Conservation (phyloP, 2,329 filamentous ascomycete species). For the Aspergillus melleus region DNA sequence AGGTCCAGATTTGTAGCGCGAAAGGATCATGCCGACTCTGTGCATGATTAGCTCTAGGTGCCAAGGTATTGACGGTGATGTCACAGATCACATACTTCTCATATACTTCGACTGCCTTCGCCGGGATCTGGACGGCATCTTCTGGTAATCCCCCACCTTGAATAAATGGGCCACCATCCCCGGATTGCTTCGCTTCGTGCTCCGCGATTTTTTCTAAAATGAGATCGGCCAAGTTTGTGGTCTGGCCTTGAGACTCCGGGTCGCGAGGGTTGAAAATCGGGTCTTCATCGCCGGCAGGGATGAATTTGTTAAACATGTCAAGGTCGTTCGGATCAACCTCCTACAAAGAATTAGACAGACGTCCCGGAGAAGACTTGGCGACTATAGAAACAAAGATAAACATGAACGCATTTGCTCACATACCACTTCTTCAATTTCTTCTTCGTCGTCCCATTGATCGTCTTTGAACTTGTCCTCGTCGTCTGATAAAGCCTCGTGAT, state of each 20-base stretch:
- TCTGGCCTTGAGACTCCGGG: conserved; percentile 49
- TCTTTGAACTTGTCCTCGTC: conserved; percentile 55
- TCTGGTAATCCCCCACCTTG: conserved; percentile 62
- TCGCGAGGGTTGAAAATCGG: conserved; percentile 66
- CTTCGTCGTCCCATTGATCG: conserved; percentile 77
- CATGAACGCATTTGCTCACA: conserved; percentile 10
- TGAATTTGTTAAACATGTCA: conserved; percentile 87
- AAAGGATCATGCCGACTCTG: conserved; percentile 82
- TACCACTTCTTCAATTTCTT: conserved; percentile 56
- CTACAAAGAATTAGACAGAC: conserved; percentile 30
- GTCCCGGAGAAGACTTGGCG: not conserved
- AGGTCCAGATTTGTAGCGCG: conserved; percentile 92
- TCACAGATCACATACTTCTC: conserved; percentile 63
- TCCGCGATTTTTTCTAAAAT: conserved; percentile 93
- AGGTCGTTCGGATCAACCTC: conserved; percentile 89
- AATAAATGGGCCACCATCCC: conserved; percentile 42
- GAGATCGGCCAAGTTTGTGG: conserved; percentile 84
- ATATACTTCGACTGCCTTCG: conserved; percentile 92
- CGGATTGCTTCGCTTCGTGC: conserved; percentile 70
- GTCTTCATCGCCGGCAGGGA: conserved; percentile 71
- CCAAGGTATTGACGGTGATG: not conserved
- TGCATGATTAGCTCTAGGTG: conserved; percentile 16
- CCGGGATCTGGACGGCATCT: conserved; percentile 81
- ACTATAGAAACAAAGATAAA: conserved; percentile 1
- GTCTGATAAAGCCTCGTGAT: conserved; percentile 50